Evolutionary conservation across 1,284 basidiomycete species (phyloP).

Genomic region (Trichosporon ovoides): DNA sequence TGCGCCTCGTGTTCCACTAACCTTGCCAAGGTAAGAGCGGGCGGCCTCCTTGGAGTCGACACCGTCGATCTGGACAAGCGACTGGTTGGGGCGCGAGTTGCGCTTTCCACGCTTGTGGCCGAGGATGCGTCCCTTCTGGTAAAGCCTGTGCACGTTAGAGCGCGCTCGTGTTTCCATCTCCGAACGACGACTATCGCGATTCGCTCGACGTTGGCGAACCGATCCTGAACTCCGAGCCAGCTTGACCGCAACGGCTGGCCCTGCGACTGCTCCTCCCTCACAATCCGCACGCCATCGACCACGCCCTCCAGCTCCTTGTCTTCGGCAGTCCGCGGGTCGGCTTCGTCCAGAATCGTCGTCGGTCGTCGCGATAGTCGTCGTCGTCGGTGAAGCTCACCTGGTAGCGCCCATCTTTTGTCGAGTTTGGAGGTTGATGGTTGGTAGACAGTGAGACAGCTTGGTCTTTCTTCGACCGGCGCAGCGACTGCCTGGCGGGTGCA

Average conservation of each 20-base stretch:
- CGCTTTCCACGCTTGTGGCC: slow-evolving; percentile 98
- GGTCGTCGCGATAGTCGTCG: slow-evolving; percentile 5
- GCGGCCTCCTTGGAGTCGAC: slow-evolving; percentile 90
- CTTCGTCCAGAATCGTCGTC: neutral
- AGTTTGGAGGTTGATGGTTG: slow-evolving; percentile 6
- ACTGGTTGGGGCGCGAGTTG: slow-evolving; percentile 91
- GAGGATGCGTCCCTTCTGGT: slow-evolving; percentile 93
- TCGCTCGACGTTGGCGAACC: neutral
- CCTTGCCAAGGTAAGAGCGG: slow-evolving; percentile 98
- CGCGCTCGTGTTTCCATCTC: neutral
- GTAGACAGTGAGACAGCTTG: neutral
- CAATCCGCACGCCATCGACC: neutral
- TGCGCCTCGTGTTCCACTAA: slow-evolving; percentile 48
- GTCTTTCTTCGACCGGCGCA: neutral
- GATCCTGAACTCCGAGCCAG: too few species aligned
- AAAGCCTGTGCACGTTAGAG: slow-evolving; percentile 60
- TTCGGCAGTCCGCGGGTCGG: neutral
- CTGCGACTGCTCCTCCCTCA: neutral
- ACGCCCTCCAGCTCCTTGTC: neutral
- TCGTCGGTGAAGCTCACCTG: slow-evolving; percentile 7
- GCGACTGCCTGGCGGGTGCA: neutral
- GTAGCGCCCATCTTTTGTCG: slow-evolving; percentile 11
- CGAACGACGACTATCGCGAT: neutral
- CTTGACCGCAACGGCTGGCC: neutral
- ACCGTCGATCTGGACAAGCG: slow-evolving; percentile 95